Evolutionary conservation across 2,329 filamentous ascomycete species (phyloP).

Genomic region (Ophiostoma ips): DNA sequence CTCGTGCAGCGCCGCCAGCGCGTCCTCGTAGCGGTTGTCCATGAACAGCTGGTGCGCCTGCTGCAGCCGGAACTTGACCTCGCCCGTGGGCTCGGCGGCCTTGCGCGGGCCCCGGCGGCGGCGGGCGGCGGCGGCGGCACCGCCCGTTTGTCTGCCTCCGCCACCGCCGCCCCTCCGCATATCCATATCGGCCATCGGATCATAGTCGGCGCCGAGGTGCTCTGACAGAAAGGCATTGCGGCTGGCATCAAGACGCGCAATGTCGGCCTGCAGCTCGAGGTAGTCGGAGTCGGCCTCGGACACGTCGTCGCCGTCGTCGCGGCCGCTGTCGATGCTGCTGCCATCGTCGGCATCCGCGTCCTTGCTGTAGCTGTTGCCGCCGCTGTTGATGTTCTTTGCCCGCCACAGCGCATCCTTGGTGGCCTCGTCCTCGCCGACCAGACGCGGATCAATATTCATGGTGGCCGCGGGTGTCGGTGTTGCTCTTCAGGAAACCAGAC

Average conservation of each 20-base stretch:
- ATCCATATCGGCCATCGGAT: constrained; percentile 1
- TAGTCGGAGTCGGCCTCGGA: constrained; percentile 29
- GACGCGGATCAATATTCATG: neutral
- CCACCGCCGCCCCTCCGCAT: neutral
- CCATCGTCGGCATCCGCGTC: constrained; percentile 6
- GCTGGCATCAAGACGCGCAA: constrained; percentile 24
- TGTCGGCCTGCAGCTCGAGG: constrained; percentile 25
- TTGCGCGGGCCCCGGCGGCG: constrained; percentile 36
- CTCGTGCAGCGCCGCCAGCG: constrained; percentile 44
- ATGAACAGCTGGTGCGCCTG: constrained; percentile 57
- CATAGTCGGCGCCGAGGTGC: constrained; percentile 16
- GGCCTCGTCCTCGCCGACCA: neutral
- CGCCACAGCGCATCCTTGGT: neutral
- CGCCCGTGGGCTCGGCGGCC: constrained; percentile 52
- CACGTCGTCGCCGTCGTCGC: constrained; percentile 15
- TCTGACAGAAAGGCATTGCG: constrained; percentile 22
- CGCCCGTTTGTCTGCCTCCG: constrained; percentile 1
- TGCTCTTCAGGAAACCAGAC: no score
- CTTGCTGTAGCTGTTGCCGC: neutral
- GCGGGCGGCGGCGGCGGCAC: constrained; percentile 3
- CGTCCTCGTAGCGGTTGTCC: constrained; percentile 43
- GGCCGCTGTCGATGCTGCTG: neutral
- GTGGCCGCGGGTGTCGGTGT: neutral
- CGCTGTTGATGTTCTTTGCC: neutral
- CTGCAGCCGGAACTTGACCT: constrained; percentile 55